Base-by-base conservation (phyloP, 2,329 filamentous ascomycete species). In the Pseudophaeomoniella oleicola region DNA sequence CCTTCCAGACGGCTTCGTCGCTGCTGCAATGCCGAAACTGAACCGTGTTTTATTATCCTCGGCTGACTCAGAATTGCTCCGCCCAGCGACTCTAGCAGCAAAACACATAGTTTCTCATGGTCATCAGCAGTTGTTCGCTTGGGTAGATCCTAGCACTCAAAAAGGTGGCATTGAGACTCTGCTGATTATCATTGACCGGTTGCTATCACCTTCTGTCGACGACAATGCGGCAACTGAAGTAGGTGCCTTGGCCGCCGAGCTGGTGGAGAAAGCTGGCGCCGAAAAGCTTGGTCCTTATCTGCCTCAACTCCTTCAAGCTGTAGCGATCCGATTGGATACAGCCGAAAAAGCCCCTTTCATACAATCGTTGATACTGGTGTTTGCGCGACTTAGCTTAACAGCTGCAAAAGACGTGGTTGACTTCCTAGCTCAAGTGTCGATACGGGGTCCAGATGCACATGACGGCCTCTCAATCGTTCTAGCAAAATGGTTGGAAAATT, bases 161-260 rank as follows among this genome's bases (percentile, higher is more conserved):
- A 84, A 85, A 49, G 81, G 76, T 27, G 88, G 88, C 12, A 70
- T 94, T 9, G 87, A 96, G 56, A 78, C 93, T 18, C 84, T 85
- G 40, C 71, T 98, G 34, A 90, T 98, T 47, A 85, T 98, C 43
- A 44, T 48, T 27, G 90, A 94, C 55, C 82, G 88, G 34, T 71
- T 98, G 3, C 71, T 98, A 18, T 79, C 82, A 3, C 80, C 83
- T 1, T 62, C 71, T 2, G 79, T 96, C n/a, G 82, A 92, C 50
- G 90, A 98, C 50, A 85, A 88, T 50, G 83, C 86, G 13, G 90
- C 88, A 4, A 84, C 86, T n/a, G 88, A 98, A 61, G 87, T 98
- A 31, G 90, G 90, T 46, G 85, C 86, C 12, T 72, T 98, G 44
- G 90, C 90, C 3, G 88, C 88, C 2, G 87, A 94, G 58, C 68